These are phyloP conservation scores for Pythium chondricola DNA, from an alignment of 352 stramenopile genomes.

Conservation along the genomic window DNA sequence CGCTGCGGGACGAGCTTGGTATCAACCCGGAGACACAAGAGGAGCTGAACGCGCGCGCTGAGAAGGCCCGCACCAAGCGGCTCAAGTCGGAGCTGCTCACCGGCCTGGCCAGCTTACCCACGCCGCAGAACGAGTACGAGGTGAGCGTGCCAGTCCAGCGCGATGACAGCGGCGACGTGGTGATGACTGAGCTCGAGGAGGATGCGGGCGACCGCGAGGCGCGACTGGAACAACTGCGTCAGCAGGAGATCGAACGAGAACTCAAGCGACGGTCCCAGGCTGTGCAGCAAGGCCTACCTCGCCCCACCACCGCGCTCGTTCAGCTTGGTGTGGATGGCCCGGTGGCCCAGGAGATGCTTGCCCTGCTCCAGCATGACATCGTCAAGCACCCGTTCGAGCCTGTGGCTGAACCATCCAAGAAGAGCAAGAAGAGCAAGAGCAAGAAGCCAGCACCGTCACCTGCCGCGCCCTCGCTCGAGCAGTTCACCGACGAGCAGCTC, in stretches of 20 bases:
- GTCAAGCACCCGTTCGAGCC: conserved; percentile 38
- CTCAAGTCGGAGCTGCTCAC: conserved; percentile 49
- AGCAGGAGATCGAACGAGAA: conserved; percentile 50
- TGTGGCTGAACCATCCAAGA: conserved; percentile 40
- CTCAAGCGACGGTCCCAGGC: conserved; percentile 53
- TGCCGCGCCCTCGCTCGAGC: conserved; percentile 21
- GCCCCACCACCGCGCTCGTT: conserved; percentile 50
- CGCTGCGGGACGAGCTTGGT: conserved; percentile 80
- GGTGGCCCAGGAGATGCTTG: conserved; percentile 57
- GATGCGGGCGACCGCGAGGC: conserved; percentile 83
- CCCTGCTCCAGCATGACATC: conserved; percentile 59
- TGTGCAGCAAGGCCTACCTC: conserved; percentile 64
- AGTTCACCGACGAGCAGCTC: conserved; percentile 62
- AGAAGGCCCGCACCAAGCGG: conserved; percentile 60
- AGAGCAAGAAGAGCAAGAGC: conserved; percentile 52
- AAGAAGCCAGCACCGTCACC: conserved; percentile 36
- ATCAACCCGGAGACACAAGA: conserved; percentile 75
- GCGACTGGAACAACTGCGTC: conserved; percentile 36
- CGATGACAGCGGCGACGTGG: conserved; percentile 24
- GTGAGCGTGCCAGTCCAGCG: conserved; percentile 62
- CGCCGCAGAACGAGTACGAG: conserved; percentile 80
- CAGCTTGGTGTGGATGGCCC: conserved; percentile 34
- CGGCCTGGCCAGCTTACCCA: conserved; percentile 69
- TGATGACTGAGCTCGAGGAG: conserved; percentile 30
- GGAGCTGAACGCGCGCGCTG: conserved; percentile 42